phyloP scores from a whole-genome alignment of 2,329 filamentous ascomycete genomes.

The Dothiorella sarmentorum region DNA sequence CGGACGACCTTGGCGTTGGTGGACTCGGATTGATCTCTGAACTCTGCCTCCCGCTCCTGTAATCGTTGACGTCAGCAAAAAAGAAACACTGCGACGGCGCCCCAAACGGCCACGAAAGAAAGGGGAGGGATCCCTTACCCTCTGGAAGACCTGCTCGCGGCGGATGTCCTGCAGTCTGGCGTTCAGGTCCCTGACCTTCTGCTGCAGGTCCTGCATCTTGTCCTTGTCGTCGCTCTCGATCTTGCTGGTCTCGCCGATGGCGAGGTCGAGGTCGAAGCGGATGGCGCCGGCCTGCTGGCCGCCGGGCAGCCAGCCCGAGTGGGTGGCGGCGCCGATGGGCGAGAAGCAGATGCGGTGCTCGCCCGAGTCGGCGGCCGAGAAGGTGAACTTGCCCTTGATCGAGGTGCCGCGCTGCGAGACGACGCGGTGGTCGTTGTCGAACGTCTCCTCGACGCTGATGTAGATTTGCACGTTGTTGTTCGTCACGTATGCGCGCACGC shows the following conservation, averaged over 20 bases:
- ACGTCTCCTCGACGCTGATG: conserved; percentile 94
- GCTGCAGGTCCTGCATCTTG: conserved; percentile 85
- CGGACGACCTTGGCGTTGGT: conserved; percentile 89
- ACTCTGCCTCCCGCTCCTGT: conserved; percentile 94
- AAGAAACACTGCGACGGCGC: no score
- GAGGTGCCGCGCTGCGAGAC: conserved; percentile 77
- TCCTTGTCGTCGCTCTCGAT: conserved; percentile 92
- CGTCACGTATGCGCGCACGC: conserved; percentile 63
- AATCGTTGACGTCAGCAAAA: not conserved
- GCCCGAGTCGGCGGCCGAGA: conserved; percentile 89
- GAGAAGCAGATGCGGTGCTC: conserved; percentile 96
- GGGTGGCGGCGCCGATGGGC: conserved; percentile 68
- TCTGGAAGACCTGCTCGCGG: conserved; percentile 93
- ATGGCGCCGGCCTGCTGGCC: conserved; percentile 69
- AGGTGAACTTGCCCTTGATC: conserved; percentile 78
- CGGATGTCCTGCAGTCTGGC: conserved; percentile 81
- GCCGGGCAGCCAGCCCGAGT: conserved; percentile 68
- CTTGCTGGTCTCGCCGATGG: conserved; percentile 88
- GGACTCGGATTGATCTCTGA: conserved; percentile 92
- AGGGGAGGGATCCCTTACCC: conserved; percentile 52
- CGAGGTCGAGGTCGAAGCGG: conserved; percentile 81
- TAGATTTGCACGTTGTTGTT: conserved; percentile 77
- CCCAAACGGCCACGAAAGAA: no score
- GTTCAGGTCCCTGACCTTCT: conserved; percentile 87
- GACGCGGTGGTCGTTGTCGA: conserved; percentile 96